phyloP scores from a whole-genome alignment of 768 basidiomycete genomes.

The Pleurotus djamor region DNA sequence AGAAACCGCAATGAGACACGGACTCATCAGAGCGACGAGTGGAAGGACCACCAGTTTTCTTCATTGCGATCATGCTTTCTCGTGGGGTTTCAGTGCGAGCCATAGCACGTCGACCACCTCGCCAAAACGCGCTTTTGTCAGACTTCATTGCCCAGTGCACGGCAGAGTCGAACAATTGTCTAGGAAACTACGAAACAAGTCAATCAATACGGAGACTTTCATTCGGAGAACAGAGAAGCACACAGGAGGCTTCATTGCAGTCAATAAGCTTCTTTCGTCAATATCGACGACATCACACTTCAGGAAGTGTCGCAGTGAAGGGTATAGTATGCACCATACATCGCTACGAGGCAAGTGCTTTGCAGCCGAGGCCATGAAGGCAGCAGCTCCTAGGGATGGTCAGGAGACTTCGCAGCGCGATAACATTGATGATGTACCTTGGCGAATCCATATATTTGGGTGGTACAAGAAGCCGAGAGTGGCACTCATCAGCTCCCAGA shows the following conservation, averaged over 20 bases:
- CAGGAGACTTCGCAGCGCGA: slow-evolving; percentile 2
- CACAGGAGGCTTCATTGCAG: slow-evolving; percentile 81
- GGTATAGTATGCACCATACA: slow-evolving; percentile 97
- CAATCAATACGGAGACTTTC: background rate
- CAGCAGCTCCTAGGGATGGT: slow-evolving; percentile 65
- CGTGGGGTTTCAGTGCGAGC: slow-evolving; percentile 64
- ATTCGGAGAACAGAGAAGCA: background rate
- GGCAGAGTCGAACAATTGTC: slow-evolving; percentile 83
- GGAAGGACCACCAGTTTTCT: slow-evolving; percentile 46
- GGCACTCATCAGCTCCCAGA: slow-evolving; percentile 94
- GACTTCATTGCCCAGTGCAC: slow-evolving; percentile 87
- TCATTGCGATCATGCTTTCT: slow-evolving; percentile 68
- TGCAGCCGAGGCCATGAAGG: slow-evolving; percentile 86
- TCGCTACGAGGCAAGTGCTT: slow-evolving; percentile 83
- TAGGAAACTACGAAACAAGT: slow-evolving; percentile 36
- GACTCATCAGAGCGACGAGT: slow-evolving; percentile 76
- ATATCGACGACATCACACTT: slow-evolving; percentile 79
- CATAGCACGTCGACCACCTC: slow-evolving; percentile 41
- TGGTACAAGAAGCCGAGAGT: slow-evolving; percentile 91
- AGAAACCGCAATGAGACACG: slow-evolving; percentile 19
- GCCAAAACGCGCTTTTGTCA: slow-evolving; percentile 82
- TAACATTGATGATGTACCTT: slow-evolving; percentile 50
- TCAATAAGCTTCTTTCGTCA: slow-evolving; percentile 72
- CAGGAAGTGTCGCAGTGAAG: slow-evolving; percentile 82
- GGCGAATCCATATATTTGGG: slow-evolving; percentile 93